Evolutionary conservation across 495 filamentous ascomycete genomes (phyloP), one percentile per base, ranked within the genome.

Genomic region (Aspergillus taichungensis): DNA sequence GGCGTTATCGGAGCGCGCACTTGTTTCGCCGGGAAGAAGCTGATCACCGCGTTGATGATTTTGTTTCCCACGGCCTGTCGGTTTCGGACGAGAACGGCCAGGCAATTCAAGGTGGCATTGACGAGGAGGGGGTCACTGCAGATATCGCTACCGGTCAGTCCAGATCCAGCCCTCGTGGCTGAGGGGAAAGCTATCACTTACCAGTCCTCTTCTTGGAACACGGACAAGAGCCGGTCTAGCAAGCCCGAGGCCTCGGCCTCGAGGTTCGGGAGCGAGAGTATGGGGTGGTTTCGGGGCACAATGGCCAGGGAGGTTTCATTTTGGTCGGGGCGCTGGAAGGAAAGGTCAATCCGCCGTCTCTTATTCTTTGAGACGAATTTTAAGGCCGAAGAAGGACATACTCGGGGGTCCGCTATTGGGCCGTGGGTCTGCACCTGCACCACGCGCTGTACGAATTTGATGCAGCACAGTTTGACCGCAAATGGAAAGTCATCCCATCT

Each of bases 401-500:
- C 90, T 71, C 87, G 82, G 47, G 87, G 87, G 61, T 97, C 92
- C 27, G 80, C 72, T 52, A 88, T 83, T 49, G 81, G 65, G 32
- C 88, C 89, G 10, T 82, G 83, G 6, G 89, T 96, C 61, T 98
- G 91, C 6, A 87, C 83, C 43, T 94, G 83, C 35, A 98, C 85
- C 31, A 97, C 88, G 24, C 87, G 78, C 68, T 97, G 90, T 11
- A 86, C 82, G 57, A 98, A 97, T 60, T 98, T 98, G 74, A 96
- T 85, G 64, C 92, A 96, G 73, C 88, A 91, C 57, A 96, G 76
- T 57, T 83, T 84, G 36, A 97, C 79, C 1, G 86, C 80, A 7
- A 79, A 71, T 3, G 78, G 71, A 8, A 87, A 88, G 14, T 73
- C 74, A 64, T 97, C 92, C 92, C 90, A 95, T 59, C 89, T 78